Percentiles rank a stretch among this genome's conserved stretches.
Evolutionary conservation across 1,284 basidiomycete genomes (phyloP).

Genomic region (Ustilago crameri): DNA sequence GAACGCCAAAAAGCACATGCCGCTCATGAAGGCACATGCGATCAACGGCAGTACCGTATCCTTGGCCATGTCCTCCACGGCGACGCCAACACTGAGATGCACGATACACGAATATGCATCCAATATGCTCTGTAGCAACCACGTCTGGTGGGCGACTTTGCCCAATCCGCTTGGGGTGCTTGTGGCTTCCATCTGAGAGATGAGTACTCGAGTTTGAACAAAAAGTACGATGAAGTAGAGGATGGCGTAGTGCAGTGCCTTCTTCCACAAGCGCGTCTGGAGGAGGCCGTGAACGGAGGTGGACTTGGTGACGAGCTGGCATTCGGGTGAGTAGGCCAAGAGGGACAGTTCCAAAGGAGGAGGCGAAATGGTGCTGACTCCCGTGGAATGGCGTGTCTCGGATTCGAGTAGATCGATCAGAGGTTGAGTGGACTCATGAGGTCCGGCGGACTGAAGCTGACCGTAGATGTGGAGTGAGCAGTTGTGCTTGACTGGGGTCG

Average conservation of each 20-base stretch:
- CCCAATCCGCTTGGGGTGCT: conserved; percentile 55
- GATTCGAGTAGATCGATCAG: conserved; percentile 60
- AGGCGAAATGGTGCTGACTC: conserved; percentile 45
- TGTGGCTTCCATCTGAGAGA: conserved; percentile 66
- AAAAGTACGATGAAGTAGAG: conserved; percentile 55
- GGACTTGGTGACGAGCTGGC: conserved; percentile 54
- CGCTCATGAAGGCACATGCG: conserved; percentile 41
- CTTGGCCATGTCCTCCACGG: conserved; percentile 27
- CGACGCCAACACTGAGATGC: conserved; percentile 39
- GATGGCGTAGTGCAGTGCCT: conserved; percentile 56
- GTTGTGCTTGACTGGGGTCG: conserved; percentile 24
- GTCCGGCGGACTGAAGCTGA: conserved; percentile 55
- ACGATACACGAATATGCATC: conserved; percentile 57
- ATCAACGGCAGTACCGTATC: conserved; percentile 34
- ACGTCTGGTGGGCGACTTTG: conserved; percentile 56
- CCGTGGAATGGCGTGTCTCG: conserved; percentile 56
- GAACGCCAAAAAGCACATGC: conserved; percentile 45
- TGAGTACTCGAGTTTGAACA: conserved; percentile 56
- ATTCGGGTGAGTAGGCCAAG: conserved; percentile 63
- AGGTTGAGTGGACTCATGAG: conserved; percentile 10
- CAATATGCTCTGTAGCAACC: conserved; percentile 57
- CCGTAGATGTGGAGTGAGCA: conserved; percentile 67
- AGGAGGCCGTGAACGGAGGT: conserved; percentile 30
- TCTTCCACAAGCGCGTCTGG: conserved; percentile 56
- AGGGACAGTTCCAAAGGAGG: conserved; percentile 49